Base-by-base conservation (phyloP, 352 stramenopile species). In the Globisporangium paroecandrum region DNA sequence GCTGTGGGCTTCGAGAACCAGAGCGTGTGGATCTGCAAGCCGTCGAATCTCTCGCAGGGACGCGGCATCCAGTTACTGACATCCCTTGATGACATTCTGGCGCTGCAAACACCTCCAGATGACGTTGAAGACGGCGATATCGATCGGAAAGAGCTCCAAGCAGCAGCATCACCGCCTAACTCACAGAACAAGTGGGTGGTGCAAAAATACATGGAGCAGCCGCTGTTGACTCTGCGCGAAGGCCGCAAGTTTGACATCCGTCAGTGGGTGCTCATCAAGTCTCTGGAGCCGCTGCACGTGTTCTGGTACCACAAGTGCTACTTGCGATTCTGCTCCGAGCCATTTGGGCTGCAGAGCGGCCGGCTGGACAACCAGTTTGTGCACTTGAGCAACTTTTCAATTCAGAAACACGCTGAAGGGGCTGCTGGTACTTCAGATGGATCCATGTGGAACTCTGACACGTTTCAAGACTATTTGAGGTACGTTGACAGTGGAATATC, bases 141-240 rank as follows among this genome's bases (percentile, higher is more conserved):
- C 15, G 15, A 18, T 22, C 12, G 18, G 4, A 49, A 18, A 15
- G 6, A 54, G 27, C 15, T 27, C 8, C 1, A 18, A n/a, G 55
- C n/a, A 65, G 22, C 25, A 60, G 13, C 7, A 68, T 10, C 29
- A 61, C n/a, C 59, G 6, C 13, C 12, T 25, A 7, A 6, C 38
- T 18, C 38, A 15, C 22, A 43, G 56, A 62, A 32, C 54, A 59
- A 74, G 32, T 90, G 86, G 77, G 74, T 97, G 20, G 83, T 95
- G 13, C 89, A 97, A 67, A 94, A 95, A 69, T 97, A 97, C 63
- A 77, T 97, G 18, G 88, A 97, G 62, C 77, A 79, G 9, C 89
- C 89, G 27, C 66, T 95, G 36, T 64, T 91, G 25, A 27, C 32
- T 8, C 58, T 90, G 6, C 77, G 81, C 49, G 58, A 69, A 34